These are phyloP conservation scores for Excoecaria cochinchinensis DNA, from an alignment of 345 rosid species.

Conservation along the genomic window DNA sequence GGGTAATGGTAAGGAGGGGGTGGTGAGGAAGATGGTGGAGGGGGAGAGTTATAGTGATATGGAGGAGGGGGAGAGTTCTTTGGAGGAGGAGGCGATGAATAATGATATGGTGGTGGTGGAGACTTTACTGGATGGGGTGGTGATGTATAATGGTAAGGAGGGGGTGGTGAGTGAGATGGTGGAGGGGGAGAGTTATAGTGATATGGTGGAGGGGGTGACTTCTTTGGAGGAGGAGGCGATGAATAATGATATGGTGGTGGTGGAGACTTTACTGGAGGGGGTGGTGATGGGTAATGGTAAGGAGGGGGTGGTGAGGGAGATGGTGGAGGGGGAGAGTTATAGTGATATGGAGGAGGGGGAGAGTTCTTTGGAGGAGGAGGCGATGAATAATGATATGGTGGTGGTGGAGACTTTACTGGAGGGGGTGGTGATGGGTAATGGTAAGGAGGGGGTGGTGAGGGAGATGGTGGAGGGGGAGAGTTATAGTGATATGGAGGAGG, in stretches of 20 bases:
- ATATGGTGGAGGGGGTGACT: neutral
- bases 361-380: no score
- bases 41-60: neutral
- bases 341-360: neutral
- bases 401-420: neutral
- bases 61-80: neutral
- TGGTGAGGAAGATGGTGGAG: constrained; percentile 5
- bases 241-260: constrained; percentile 12
- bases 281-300: constrained; percentile 5
- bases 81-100: constrained; percentile 26
- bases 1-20: constrained; percentile 11
- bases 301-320: neutral
- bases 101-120: neutral
- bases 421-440: constrained; percentile 3
- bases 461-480: neutral
- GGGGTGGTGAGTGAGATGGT: neutral
- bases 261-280: neutral
- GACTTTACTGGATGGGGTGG: neutral
- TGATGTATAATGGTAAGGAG: constrained; percentile 1
- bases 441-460: neutral
- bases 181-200: constrained; percentile 8
- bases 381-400: no score
- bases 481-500: constrained; percentile 9
- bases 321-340: neutral
- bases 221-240: neutral